Evolutionary conservation across 805 yeast species (phyloP).

Genomic region (Pichia cabralensis): DNA sequence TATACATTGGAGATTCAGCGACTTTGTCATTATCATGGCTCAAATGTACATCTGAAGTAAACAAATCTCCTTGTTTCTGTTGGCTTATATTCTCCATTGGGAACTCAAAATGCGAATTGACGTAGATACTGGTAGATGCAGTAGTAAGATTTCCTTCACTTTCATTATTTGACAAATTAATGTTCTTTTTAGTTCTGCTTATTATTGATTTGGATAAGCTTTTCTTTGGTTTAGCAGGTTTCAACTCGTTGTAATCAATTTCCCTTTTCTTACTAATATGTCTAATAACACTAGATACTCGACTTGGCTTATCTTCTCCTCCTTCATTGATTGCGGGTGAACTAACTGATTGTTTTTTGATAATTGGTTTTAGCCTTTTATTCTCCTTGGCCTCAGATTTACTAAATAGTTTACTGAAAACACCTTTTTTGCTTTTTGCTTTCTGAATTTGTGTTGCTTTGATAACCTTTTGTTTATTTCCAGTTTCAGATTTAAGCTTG

Average conservation of each 20-base stretch:
- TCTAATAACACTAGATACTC: conserved; percentile 1
- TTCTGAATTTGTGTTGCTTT: not conserved
- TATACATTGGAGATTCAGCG: too few relatives aligned
- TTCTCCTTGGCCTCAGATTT: not conserved
- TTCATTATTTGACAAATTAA: not conserved
- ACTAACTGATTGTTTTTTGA: not conserved
- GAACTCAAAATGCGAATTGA: conserved; percentile 25
- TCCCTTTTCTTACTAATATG: not conserved
- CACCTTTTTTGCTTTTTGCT: not conserved
- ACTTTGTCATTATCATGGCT: too few relatives aligned
- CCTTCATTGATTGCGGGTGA: too few relatives aligned
- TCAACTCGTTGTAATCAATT: not conserved
- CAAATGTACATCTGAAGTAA: too few relatives aligned
- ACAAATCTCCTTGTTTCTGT: too few relatives aligned
- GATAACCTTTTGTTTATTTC: not conserved
- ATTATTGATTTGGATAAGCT: not conserved
- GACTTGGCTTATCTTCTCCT: not conserved
- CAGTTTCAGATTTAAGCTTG: not conserved
- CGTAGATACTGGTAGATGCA: conserved; percentile 18
- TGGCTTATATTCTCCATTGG: too few relatives aligned
- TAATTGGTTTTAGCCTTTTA: not conserved
- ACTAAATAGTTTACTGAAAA: not conserved
- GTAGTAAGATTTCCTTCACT: not conserved
- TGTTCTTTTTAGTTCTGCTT: not conserved
- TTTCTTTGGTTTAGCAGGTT: conserved; percentile 8